Evolutionary conservation across 495 filamentous ascomycete species (phyloP).

Genomic region (Apodospora peruviana): DNA sequence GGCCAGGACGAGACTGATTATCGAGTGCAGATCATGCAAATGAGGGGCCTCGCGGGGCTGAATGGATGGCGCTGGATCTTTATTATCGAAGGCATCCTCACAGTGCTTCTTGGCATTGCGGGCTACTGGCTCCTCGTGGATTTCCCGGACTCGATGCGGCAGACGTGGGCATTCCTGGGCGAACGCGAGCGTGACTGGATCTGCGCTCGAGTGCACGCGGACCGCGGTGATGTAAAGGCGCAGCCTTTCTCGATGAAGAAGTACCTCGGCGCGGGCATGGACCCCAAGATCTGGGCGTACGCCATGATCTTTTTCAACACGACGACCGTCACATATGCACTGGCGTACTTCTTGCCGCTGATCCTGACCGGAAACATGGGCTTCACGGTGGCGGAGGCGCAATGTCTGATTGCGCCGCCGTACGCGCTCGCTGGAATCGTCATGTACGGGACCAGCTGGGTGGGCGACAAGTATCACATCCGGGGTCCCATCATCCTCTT

Average conservation of each 20-base stretch:
- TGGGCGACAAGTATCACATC: conserved; percentile 51
- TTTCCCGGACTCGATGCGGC: conserved; percentile 50
- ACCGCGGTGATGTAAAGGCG: conserved; percentile 49
- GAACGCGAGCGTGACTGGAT: conserved; percentile 49
- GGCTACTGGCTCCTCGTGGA: conserved; percentile 53
- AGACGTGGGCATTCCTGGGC: conserved; percentile 49
- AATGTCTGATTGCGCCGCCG: conserved; percentile 61
- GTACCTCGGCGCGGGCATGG: conserved; percentile 44
- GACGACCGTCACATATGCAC: conserved; percentile 57
- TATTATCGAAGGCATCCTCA: conserved; percentile 54
- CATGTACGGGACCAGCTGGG: conserved; percentile 49
- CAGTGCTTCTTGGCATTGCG: conserved; percentile 38
- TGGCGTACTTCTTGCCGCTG: conserved; percentile 64
- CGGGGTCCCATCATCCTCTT: conserved; percentile 53
- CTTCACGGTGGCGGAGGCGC: conserved; percentile 48
- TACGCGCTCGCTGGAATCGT: conserved; percentile 55
- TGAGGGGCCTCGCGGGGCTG: conserved; percentile 42
- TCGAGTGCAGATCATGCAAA: conserved; percentile 44
- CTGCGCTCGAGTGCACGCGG: conserved; percentile 51
- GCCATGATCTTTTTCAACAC: conserved; percentile 54
- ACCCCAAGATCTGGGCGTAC: conserved; percentile 60
- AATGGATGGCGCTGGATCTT: conserved; percentile 62
- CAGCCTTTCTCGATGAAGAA: conserved; percentile 44
- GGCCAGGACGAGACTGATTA: background rate
- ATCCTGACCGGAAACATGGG: conserved; percentile 55